Evolutionary conservation across 78 protist species (phyloP).

Genomic region (Speleostelium caveatum): DNA sequence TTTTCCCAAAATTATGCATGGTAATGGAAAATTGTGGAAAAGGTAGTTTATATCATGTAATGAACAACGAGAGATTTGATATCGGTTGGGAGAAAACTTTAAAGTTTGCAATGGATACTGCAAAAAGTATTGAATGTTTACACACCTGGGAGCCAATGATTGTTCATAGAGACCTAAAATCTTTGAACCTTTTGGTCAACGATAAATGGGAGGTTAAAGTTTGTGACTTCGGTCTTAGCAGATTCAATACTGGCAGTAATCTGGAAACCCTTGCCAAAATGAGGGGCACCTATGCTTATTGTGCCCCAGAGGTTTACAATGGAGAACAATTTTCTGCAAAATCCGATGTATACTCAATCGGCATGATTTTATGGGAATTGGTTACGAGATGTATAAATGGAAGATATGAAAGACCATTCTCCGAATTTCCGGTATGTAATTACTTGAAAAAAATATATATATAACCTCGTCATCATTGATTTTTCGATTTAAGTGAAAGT

Average conservation of each 20-base stretch:
- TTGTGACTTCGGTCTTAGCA: slow-evolving; percentile 72
- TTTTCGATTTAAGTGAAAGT: too few species aligned
- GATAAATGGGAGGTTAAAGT: slow-evolving; percentile 81
- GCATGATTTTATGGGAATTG: slow-evolving; percentile 83
- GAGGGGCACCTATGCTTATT: slow-evolving; percentile 80
- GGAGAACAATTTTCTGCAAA: slow-evolving; percentile 64
- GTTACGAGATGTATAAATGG: slow-evolving; percentile 56
- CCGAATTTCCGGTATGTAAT: slow-evolving; percentile 65
- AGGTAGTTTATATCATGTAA: slow-evolving; percentile 75
- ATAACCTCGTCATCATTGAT: too few species aligned
- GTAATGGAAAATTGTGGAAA: slow-evolving; percentile 79
- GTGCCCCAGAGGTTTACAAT: slow-evolving; percentile 77
- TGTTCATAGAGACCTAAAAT: slow-evolving; percentile 80
- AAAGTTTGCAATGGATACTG: slow-evolving; percentile 72
- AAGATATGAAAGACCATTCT: slow-evolving; percentile 69
- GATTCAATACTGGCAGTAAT: slow-evolving; percentile 77
- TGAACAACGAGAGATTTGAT: slow-evolving; percentile 70
- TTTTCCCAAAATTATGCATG: slow-evolving; percentile 77
- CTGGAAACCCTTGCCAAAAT: slow-evolving; percentile 73
- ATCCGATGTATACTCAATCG: slow-evolving; percentile 69
- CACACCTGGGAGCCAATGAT: slow-evolving; percentile 74
- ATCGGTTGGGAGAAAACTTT: slow-evolving; percentile 76
- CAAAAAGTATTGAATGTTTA: slow-evolving; percentile 56
- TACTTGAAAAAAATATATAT: too few species aligned
- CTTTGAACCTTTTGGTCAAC: slow-evolving; percentile 74